Conservation (phyloP, 495 filamentous ascomycete species). For the Podospora fimiseda region DNA sequence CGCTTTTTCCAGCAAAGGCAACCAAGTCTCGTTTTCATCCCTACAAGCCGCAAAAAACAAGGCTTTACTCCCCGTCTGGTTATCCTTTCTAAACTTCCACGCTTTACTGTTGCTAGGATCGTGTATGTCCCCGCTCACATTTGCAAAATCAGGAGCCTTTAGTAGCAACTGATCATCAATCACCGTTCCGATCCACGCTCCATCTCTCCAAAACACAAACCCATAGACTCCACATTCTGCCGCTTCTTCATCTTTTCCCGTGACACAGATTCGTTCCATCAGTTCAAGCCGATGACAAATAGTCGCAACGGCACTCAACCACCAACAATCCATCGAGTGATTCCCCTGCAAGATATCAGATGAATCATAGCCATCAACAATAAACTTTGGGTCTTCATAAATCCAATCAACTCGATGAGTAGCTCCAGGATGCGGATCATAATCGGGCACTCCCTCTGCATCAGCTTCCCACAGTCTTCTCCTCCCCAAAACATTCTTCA, state of each 20-base stretch:
- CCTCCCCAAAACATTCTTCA: background rate
- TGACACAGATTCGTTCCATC: conserved; percentile 80
- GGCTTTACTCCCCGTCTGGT: conserved; percentile 69
- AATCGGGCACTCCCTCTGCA: background rate
- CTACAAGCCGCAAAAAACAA: conserved; percentile 83
- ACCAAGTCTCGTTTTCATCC: conserved; percentile 86
- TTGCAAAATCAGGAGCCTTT: conserved; percentile 61
- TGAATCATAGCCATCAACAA: conserved; percentile 61
- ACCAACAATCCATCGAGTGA: conserved; percentile 79
- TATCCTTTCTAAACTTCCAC: conserved; percentile 62
- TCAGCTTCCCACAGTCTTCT: background rate
- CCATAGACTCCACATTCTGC: conserved; percentile 83
- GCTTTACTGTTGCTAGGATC: conserved; percentile 30
- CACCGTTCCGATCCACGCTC: conserved; percentile 84
- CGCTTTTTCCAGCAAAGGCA: conserved; percentile 89
- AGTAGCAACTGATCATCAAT: conserved; percentile 77
- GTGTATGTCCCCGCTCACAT: conserved; percentile 55
- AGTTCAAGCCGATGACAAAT: conserved; percentile 72
- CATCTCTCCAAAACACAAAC: conserved; percentile 89
- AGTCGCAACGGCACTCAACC: conserved; percentile 79
- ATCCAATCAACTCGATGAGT: conserved; percentile 46
- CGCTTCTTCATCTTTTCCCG: conserved; percentile 69
- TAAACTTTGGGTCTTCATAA: conserved; percentile 1
- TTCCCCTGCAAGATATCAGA: conserved; percentile 76
- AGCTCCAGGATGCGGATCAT: conserved; percentile 64